Base-by-base conservation (phyloP, 202 grass and related monocot genomes). In the Elaeis oleifera region DNA sequence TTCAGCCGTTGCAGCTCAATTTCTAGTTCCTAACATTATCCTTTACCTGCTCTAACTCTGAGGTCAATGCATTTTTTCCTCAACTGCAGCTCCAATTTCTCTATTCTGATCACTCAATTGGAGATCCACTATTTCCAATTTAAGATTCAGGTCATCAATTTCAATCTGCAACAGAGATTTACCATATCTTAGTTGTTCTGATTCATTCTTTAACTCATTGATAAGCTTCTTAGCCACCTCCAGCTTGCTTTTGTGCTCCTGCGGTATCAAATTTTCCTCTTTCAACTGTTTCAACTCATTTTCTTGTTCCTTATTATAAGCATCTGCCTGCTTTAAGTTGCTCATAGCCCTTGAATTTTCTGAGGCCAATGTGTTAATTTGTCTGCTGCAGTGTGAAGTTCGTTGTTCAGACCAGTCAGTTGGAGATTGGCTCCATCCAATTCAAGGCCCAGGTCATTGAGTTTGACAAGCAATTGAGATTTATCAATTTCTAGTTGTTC, bases 321-420 rank as follows among this genome's bases (percentile, higher is more conserved):
- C 60, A 0, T 50, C 19, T 76, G 75, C 59, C 60, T 69, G 58
- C 39, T 89, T 59, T 60, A 87, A 69, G 27, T 87, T 69, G 65
- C 58, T 72, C 36, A 81, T 25, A 69, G 81, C 76, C 17, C 68
- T 66, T 23, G 76, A 85, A 69, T 81, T 74, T 61, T 80, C 68
- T 28, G 61, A 73, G 65, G 39, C 28, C 55, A 85, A 28, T 44
- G 19, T 85, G 56, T 63, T 62, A 7, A 77, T 77, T 90, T 62
- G 77, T 80, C 73, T 39, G 31, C 22, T 68, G 71, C 69, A 74
- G 52, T 53, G 24, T 21, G 27, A 25, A 22, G 65, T 60, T 77
- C 72, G 18, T 68, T 81, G 39, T 76, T 69, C 11, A 21, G 17
- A 32, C 61, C 50, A 63, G 24, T 39, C n/a, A 54, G 5, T 60